Evolutionary conservation across 257 asterid species (phyloP).

Genomic region (Lycium barbarum): DNA sequence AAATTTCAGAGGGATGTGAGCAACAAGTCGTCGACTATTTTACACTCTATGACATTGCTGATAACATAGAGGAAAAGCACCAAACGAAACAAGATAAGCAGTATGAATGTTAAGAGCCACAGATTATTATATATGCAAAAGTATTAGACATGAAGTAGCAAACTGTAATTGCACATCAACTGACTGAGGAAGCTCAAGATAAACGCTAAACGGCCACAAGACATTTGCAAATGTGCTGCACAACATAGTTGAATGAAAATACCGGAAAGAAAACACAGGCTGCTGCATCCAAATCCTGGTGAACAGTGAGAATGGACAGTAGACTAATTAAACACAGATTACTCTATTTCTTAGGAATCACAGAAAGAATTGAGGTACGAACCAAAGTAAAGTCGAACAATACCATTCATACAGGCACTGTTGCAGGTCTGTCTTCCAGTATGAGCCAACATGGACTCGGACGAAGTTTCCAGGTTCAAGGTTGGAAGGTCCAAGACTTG

Average conservation of each 20-base stretch:
- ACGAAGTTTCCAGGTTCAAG: neutral
- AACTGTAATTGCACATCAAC: neutral
- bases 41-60: neutral
- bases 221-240: neutral
- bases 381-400: neutral
- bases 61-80: neutral
- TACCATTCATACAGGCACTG: neutral
- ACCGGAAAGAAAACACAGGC: neutral
- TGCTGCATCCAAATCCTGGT: neutral
- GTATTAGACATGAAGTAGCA: neutral
- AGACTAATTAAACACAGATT: neutral
- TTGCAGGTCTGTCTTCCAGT: neutral
- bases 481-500: neutral
- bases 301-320: neutral
- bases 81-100: neutral
- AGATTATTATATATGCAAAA: neutral
- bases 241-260: neutral
- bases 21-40: neutral
- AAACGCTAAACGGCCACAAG: neutral
- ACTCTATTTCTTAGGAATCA: neutral
- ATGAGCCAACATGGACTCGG: slow-evolving; percentile 5
- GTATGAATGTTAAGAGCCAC: neutral
- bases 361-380: neutral
- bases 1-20: neutral
- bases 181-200: neutral